Conservation (phyloP, 2,329 filamentous ascomycete species). For the Aureobasidium sp. region DNA sequence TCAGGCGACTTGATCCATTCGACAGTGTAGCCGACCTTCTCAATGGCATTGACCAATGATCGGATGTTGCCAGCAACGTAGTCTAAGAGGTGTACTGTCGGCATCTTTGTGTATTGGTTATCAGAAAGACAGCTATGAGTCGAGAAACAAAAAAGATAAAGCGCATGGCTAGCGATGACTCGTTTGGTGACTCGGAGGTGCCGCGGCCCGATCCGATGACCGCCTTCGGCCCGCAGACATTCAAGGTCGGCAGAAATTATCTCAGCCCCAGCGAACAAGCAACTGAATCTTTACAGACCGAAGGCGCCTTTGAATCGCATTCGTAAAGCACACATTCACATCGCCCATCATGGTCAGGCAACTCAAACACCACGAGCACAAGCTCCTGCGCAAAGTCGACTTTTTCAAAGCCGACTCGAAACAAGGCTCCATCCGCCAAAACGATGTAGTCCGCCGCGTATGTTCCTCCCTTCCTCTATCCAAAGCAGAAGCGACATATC, state of each 20-base stretch:
- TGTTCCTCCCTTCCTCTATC: constrained; percentile 27
- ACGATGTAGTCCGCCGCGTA: constrained; percentile 34
- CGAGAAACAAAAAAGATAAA: background rate
- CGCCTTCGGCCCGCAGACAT: background rate
- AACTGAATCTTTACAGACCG: background rate
- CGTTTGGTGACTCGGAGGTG: background rate
- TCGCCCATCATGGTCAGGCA: constrained; percentile 73
- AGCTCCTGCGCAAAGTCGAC: constrained; percentile 85
- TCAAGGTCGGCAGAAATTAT: background rate
- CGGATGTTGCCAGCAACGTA: constrained; percentile 96
- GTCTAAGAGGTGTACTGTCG: constrained; percentile 70
- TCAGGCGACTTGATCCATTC: constrained; percentile 83
- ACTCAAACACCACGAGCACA: constrained; percentile 92
- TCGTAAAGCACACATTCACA: background rate
- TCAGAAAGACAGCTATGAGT: background rate
- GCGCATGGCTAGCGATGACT: background rate
- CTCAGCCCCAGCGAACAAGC: background rate
- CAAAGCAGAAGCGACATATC: background rate
- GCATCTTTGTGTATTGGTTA: constrained; percentile 41
- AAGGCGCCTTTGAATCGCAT: background rate
- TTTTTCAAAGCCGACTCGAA: constrained; percentile 66
- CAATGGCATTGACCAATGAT: constrained; percentile 93
- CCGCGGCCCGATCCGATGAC: background rate
- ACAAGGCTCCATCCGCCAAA: constrained; percentile 1
- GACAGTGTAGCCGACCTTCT: constrained; percentile 86